phyloP scores from a whole-genome alignment of 2,329 filamentous ascomycete genomes.

The Lasiodiplodia citricola region DNA sequence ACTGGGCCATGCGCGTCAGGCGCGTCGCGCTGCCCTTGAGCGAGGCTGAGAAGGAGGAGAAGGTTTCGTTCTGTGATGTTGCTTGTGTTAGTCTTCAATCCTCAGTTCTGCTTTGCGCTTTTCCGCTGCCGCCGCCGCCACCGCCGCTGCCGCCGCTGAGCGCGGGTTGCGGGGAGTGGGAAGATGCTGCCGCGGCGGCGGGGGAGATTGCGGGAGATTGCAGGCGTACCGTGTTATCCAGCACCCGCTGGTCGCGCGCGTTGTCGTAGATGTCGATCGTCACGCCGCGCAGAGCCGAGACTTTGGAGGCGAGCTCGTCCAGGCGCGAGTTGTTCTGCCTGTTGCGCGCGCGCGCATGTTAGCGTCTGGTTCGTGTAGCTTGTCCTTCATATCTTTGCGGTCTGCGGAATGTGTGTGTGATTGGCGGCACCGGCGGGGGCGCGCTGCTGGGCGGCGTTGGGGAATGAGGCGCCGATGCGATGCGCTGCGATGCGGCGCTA shows the following conservation, averaged over 20 bases:
- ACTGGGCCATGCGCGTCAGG: slow-evolving; percentile 86
- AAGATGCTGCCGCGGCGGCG: too few relatives aligned
- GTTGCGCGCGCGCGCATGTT: slow-evolving; percentile 14
- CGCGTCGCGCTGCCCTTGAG: slow-evolving; percentile 84
- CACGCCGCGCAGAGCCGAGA: slow-evolving; percentile 87
- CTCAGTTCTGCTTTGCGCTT: neutral
- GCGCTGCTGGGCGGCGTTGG: too few relatives aligned
- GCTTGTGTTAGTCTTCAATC: neutral
- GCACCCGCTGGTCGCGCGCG: slow-evolving; percentile 83
- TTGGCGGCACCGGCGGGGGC: neutral
- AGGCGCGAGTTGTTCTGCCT: slow-evolving; percentile 95
- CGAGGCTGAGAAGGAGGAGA: slow-evolving; percentile 82
- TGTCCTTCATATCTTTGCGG: too few relatives aligned
- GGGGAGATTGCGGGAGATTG: slow-evolving; percentile 13
- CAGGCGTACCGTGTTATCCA: slow-evolving; percentile 78
- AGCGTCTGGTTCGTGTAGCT: neutral
- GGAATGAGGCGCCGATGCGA: too few relatives aligned
- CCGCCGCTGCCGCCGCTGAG: neutral
- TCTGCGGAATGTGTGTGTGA: too few relatives aligned
- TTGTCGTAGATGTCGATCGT: slow-evolving; percentile 99
- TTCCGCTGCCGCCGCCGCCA: too few relatives aligned
- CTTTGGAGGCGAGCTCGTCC: slow-evolving; percentile 87
- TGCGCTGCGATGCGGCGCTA: neutral
- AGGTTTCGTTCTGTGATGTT: slow-evolving; percentile 74
- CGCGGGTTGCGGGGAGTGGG: neutral